Evolutionary conservation across 1,284 basidiomycete genomes (phyloP).

Genomic region (Waitea zeae): DNA sequence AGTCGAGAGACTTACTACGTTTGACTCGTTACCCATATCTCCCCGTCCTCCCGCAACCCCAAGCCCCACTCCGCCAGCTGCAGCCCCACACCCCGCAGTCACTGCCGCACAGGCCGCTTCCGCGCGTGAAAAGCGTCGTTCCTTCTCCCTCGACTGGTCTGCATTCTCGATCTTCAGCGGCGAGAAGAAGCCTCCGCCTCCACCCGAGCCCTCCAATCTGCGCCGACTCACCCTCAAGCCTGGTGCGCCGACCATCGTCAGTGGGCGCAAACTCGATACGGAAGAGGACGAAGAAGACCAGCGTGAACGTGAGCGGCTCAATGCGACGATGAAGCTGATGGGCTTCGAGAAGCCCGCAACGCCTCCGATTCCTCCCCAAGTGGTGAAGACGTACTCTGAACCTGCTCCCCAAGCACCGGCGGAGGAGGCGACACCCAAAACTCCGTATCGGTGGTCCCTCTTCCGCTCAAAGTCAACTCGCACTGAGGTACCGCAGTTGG

Average conservation of each 20-base stretch:
- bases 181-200: slow-evolving; percentile 40
- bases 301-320: slow-evolving; percentile 65
- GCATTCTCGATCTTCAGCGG: slow-evolving; percentile 49
- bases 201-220: slow-evolving; percentile 26
- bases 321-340: slow-evolving; percentile 85
- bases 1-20: slow-evolving; percentile 16
- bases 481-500: slow-evolving; percentile 27
- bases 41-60: slow-evolving; percentile 16
- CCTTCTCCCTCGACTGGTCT: slow-evolving; percentile 71
- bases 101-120: slow-evolving; percentile 7
- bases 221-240: slow-evolving; percentile 60
- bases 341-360: slow-evolving; percentile 52
- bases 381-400: slow-evolving; percentile 19
- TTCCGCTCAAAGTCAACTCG: slow-evolving; percentile 35
- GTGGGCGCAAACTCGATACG: slow-evolving; percentile 60
- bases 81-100: slow-evolving; percentile 10
- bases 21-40: slow-evolving; percentile 12
- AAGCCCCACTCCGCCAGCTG: slow-evolving; percentile 11
- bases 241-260: slow-evolving; percentile 31
- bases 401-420: slow-evolving; percentile 13
- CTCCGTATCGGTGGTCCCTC: slow-evolving; percentile 41
- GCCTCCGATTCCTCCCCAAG: slow-evolving; percentile 20
- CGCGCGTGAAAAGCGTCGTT: slow-evolving; percentile 41
- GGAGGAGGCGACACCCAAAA: slow-evolving; percentile 9
- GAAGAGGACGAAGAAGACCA: slow-evolving; percentile 81